Base-by-base conservation (phyloP, 768 basidiomycete species). In the Amanita pallidorosea region DNA sequence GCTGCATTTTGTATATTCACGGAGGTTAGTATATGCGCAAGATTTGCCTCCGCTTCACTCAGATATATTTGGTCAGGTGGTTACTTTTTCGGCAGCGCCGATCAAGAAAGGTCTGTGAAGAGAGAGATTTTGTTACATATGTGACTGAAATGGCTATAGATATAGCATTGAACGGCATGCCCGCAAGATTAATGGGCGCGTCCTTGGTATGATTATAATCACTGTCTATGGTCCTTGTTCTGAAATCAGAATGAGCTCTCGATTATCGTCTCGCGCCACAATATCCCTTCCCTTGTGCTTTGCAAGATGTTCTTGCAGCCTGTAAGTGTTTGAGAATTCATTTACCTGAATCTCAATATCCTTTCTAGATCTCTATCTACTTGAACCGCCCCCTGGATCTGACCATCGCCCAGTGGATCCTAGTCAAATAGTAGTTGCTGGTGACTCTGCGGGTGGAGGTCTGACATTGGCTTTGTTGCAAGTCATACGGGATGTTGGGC, bases 391-490 rank as follows among this genome's bases (percentile, higher is more conserved):
- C 5, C 72, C 80, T 6, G 85, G 71, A 3, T 81, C 88, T 4
- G 70, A 77, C 17, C 96, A 98, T 66, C 65, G 67, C 12, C 79
- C 95, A 0, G 81, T 99, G 5, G 74, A 83, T 41, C 92, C 96
- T 0, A 72, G 75, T 0, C 82, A 84, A 57, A 85, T 99, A 33
- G 76, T 97, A 9, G 69, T 98, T 15, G 83, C 83, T 0, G 96
- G 96, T 2, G 92, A 93, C 67, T 93, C 90, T 18, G 94, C 95
- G 0, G 96, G 96, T 5, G 96, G 93, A 7, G 92, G 91, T 0
- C 70, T 97, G 11, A 76, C 80, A 1, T 67, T 97, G 45, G 85
- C 92, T 4, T 71, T 96, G 25, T 74, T 99, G 3, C 89, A 93
- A 65, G 74, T 87, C 8, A 77, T 99, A 43, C 85, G 96, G 13